Conservation (phyloP, 805 yeast genomes). For the Starmera pachycereana region DNA sequence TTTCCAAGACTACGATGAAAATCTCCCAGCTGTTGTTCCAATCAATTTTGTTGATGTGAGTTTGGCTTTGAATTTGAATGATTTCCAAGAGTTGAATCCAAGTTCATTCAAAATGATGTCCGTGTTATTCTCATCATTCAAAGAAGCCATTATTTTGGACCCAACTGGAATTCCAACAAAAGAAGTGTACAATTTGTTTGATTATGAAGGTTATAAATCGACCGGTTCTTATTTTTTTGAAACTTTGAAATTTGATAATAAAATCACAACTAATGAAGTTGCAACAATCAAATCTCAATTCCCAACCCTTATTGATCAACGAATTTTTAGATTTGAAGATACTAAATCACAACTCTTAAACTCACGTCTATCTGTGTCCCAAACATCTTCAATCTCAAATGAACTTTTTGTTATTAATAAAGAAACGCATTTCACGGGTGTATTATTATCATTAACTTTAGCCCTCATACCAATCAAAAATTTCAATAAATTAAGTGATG, state of each 20-base stretch:
- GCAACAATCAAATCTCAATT: constrained; percentile 3
- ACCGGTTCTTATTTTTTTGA: constrained; percentile 34
- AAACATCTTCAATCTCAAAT: constrained; percentile 7
- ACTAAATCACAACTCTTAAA: constrained; percentile 5
- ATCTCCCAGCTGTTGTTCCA: constrained; percentile 16
- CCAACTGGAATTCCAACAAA: constrained; percentile 40
- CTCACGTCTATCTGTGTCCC: too few relatives aligned
- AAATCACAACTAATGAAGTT: constrained; percentile 1
- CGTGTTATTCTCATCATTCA: constrained; percentile 41
- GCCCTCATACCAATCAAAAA: constrained; percentile 10
- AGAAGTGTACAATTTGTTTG: constrained; percentile 24
- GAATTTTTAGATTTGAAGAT: constrained; percentile 17
- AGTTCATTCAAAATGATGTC: constrained; percentile 39
- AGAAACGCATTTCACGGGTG: constrained; percentile 13
- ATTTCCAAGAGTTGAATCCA: constrained; percentile 17
- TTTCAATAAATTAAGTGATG: constrained; percentile 18
- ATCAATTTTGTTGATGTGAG: constrained; percentile 21
- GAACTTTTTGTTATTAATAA: constrained; percentile 8
- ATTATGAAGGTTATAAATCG: constrained; percentile 20
- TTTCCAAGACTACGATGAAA: neutral
- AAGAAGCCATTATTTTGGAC: constrained; percentile 41
- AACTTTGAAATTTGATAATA: constrained; percentile 17
- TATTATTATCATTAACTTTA: constrained; percentile 13
- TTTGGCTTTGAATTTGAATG: constrained; percentile 3
- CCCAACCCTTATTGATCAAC: constrained; percentile 9